Base-by-base conservation (phyloP, 192 early-diverging fungal genomes). In the Coemansia sp. region DNA sequence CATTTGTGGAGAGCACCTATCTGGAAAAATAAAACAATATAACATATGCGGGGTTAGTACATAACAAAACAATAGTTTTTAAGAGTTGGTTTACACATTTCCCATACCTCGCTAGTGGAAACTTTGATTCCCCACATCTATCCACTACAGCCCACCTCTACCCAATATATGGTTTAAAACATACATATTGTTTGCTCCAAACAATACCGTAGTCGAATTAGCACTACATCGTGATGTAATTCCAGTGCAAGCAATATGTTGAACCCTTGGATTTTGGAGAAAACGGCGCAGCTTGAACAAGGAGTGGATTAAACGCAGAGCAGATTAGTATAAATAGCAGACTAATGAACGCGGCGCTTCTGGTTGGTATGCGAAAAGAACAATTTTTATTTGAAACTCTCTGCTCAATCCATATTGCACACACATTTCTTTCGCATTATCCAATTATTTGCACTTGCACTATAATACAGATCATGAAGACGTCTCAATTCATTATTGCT, bases 401-500 rank as follows among this genome's bases (percentile, higher is more conserved):
- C 42, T 15, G 43, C 42, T 6, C 12, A 19, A 43, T 47, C 22
- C 11, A 62, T 47, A 62, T 47, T 21, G n/a, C 22, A 43, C 21
- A 26, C 26, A 26, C 42, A 12, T 41, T 40, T 19, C 41, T 49
- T 68, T 22, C 43, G 16, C n/a, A 61, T 52, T 43, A 13, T 5
- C 32, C n/a, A 32, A 66, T 47, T 45, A 37, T 41, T 40, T 32
- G 39, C 22, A 61, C 15, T n/a, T 37, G n/a, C 16, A 61, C 16
- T 61, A 61, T 36, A 36, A 5, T 41, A 5, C 19, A 40, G 48
- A 22, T 9, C n/a, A 81, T 81, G 78, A 81, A 81, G 67, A 48
- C 78, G 43, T 36, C 54, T 52, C 73, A 73, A 61, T 73, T 81
- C 67, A 67, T 41, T 19, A 41, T 65, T 69, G 71, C 66, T n/a